phyloP scores from a whole-genome alignment of 768 basidiomycete genomes.

The Leucogyrophana mollusca region DNA sequence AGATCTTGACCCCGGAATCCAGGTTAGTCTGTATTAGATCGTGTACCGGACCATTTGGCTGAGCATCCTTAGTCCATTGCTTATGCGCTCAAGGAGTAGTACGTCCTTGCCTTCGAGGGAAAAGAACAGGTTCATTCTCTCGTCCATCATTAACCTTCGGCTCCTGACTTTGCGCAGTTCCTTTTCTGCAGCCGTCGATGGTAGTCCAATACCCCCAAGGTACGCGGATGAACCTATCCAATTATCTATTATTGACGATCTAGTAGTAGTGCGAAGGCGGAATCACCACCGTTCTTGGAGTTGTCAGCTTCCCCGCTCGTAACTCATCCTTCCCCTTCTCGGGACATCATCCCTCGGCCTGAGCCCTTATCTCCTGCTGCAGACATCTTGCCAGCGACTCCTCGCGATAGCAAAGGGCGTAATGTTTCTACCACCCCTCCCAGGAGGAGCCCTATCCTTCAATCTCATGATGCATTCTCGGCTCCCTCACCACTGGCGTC shows the following conservation, averaged over 20 bases:
- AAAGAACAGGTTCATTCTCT: slow-evolving; percentile 5
- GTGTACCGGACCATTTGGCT: slow-evolving; percentile 1
- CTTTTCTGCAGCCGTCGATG: too few relatives aligned
- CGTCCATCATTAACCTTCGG: slow-evolving; percentile 1
- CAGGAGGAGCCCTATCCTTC: not conserved
- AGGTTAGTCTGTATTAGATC: slow-evolving; percentile 20
- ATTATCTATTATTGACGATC: too few relatives aligned
- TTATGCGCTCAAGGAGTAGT: slow-evolving; percentile 18
- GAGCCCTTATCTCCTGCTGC: slow-evolving; percentile 7
- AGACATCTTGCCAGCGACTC: not conserved
- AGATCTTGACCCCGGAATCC: slow-evolving; percentile 31
- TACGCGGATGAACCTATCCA: too few relatives aligned
- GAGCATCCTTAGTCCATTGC: slow-evolving; percentile 20
- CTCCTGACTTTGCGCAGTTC: too few relatives aligned
- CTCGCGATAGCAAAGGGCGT: slow-evolving; percentile 15
- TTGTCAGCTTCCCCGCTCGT: too few relatives aligned
- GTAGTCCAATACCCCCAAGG: too few relatives aligned
- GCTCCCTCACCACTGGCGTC: slow-evolving; percentile 11
- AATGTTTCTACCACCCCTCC: slow-evolving; percentile 22
- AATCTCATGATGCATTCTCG: slow-evolving; percentile 16
- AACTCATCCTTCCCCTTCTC: too few relatives aligned
- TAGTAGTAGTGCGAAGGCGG: too few relatives aligned
- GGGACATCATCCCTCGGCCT: slow-evolving; percentile 5
- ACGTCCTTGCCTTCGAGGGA: slow-evolving; percentile 13
- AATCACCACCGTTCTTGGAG: too few relatives aligned